phyloP scores from a whole-genome alignment of 148 eudicot species.

The Chenopodium album region DNA sequence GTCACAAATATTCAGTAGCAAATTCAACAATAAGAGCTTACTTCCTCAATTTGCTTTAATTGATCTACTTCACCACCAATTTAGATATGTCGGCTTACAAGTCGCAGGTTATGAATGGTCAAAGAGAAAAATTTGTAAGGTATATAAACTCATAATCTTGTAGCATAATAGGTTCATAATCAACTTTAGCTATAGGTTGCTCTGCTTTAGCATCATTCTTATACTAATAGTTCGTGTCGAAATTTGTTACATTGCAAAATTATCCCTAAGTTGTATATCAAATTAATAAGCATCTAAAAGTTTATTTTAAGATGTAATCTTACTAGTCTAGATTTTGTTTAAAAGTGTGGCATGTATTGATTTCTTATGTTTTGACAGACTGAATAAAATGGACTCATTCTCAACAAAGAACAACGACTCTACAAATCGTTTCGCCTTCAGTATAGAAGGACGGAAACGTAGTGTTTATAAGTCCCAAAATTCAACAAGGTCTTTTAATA shows the following conservation, averaged over 20 bases:
- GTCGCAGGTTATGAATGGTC: conserved; percentile 36
- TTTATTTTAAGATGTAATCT: too few relatives aligned
- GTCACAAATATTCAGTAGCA: background rate
- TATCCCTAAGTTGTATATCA: background rate
- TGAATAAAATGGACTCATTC: conserved; percentile 72
- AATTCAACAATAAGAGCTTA: background rate
- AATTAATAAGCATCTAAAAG: too few relatives aligned
- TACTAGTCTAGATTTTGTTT: background rate
- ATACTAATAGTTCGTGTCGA: background rate
- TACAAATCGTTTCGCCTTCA: conserved; percentile 51
- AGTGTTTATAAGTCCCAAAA: conserved; percentile 29
- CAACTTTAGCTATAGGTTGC: background rate
- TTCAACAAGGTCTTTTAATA: conserved; percentile 56
- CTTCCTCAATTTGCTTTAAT: conserved; percentile 1
- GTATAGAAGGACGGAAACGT: conserved; percentile 49
- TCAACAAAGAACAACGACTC: conserved; percentile 37
- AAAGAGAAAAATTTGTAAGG: conserved; percentile 45
- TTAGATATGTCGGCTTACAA: conserved; percentile 32
- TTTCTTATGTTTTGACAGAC: conserved; percentile 37
- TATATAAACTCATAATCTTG: conserved; percentile 15
- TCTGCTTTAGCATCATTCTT: background rate
- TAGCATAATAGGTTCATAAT: background rate
- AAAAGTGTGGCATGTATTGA: background rate
- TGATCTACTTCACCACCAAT: background rate
- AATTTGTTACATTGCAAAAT: background rate